These are phyloP conservation scores for Cochlearia excelsa DNA, from an alignment of 345 rosid species.

Conservation along the genomic window DNA sequence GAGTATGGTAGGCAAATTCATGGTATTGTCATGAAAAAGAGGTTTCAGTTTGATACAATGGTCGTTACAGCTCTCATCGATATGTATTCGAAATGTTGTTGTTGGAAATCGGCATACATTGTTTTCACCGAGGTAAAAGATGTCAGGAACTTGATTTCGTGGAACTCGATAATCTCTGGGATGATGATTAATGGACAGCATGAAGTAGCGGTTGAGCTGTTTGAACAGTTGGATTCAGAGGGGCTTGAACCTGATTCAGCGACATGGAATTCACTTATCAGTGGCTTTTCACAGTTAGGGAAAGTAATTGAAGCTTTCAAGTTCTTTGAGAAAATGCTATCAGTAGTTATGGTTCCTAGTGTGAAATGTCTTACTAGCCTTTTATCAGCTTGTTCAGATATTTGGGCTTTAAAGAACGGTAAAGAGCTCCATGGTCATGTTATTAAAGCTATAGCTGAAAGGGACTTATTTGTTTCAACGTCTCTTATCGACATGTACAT, in stretches of 20 bases:
- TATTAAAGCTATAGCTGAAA: slow-evolving; percentile 36
- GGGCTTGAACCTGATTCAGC: slow-evolving; percentile 58
- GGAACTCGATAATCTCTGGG: slow-evolving; percentile 58
- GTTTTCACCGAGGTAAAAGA: slow-evolving; percentile 45
- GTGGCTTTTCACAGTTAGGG: slow-evolving; percentile 57
- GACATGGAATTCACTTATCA: slow-evolving; percentile 65
- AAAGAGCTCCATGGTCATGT: slow-evolving; percentile 59
- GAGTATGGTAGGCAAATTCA: slow-evolving; percentile 56
- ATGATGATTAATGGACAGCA: slow-evolving; percentile 57
- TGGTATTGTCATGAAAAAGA: slow-evolving; percentile 40
- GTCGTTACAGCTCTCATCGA: slow-evolving; percentile 57
- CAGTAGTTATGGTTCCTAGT: slow-evolving; percentile 39
- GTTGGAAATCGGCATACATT: slow-evolving; percentile 45
- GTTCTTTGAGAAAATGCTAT: slow-evolving; percentile 53
- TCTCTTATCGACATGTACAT: slow-evolving; percentile 57
- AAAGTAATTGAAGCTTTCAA: slow-evolving; percentile 48
- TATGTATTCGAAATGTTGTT: slow-evolving; percentile 59
- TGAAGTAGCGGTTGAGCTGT: slow-evolving; percentile 47
- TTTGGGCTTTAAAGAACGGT: slow-evolving; percentile 46
- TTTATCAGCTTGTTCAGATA: slow-evolving; percentile 56
- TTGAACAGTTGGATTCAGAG: slow-evolving; percentile 45
- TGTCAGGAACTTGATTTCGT: slow-evolving; percentile 50
- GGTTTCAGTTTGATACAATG: slow-evolving; percentile 39
- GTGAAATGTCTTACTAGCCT: slow-evolving; percentile 61
- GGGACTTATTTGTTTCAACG: slow-evolving; percentile 47